Base-by-base conservation (phyloP, 805 yeast species). In the Sugiyamaella boreocaroliniensis region DNA sequence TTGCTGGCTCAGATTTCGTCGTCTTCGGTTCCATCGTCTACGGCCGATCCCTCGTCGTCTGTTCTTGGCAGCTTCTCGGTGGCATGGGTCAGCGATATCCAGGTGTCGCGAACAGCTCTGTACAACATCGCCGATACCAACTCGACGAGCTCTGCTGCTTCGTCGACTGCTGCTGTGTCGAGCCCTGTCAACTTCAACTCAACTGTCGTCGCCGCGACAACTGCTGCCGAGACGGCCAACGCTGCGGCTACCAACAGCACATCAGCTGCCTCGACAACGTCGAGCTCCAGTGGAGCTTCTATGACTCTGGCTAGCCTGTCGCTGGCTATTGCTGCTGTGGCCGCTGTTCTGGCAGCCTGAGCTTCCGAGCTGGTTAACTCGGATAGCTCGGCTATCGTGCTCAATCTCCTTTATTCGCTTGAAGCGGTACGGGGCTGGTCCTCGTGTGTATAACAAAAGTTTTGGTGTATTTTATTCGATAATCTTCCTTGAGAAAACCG, bases 91-190 rank as follows among this genome's bases (percentile, higher is more conserved):
- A 48, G 57, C 43, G 41, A 52, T 26, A 42, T 55, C 45, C 47
- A 42, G 20, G 34, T 37, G 11, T 32, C 53, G 20, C 45, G 60
- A 49, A 55, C 60, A 2, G 58, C 58, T 18, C 42, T 57, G 43
- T 57, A 57, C 51, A 57, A 57, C 50, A 14, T 55, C 42, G 60
- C 55, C 18, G 37, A 50, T 18, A 43, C 29, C 11, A 45, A 47
- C 42, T 34, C 44, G 26, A 42, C 34, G 14, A 11, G 40, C 43
- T 4, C 29, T 14, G 45, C 22, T 29, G 26, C 50, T 26, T 14
- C 44, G 9, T n/a, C 46, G 11, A 29, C 50, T n/a, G n/a, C 18
- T 19, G 5, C 45, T 12, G 32, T 29, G 16, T 29, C 47, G 16
- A 37, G 50, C 12, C 47, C 26, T 11, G n/a, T 32, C 11, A 12